These are phyloP conservation scores for Agaricus subrufescens DNA, from an alignment of 768 basidiomycete genomes.

Conservation along the genomic window DNA sequence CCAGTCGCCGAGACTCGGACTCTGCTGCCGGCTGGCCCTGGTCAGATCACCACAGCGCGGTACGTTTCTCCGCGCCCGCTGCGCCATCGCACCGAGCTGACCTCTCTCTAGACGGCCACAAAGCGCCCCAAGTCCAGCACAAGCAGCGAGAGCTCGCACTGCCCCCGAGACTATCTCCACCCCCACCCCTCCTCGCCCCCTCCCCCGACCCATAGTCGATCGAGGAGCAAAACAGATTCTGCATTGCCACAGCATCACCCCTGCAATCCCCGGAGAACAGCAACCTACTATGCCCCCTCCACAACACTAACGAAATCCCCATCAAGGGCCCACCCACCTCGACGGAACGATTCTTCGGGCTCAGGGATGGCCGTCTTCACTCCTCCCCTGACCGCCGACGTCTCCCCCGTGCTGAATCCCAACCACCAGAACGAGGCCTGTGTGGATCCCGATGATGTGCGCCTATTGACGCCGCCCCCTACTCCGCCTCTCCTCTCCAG, in stretches of 20 bases:
- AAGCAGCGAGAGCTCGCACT: constrained; percentile 7
- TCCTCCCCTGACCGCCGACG: constrained; percentile 13
- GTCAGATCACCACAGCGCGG: constrained; percentile 2
- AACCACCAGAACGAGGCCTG: neutral
- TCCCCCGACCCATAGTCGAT: neutral
- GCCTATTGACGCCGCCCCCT: constrained; percentile 13
- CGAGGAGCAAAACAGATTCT: constrained; percentile 8
- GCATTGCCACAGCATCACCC: neutral
- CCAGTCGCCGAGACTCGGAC: neutral
- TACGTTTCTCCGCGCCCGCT: neutral
- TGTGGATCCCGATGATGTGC: constrained; percentile 8
- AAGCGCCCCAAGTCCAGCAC: constrained; percentile 6
- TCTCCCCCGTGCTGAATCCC: constrained; percentile 8
- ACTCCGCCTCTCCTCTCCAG: constrained; percentile 10
- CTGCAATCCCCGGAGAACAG: neutral
- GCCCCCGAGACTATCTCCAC: constrained; percentile 1
- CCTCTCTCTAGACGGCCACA: neutral
- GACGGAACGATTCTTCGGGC: neutral
- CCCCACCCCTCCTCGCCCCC: neutral
- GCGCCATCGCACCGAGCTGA: neutral
- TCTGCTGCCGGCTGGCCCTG: neutral
- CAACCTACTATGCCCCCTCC: neutral
- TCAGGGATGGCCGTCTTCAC: constrained; percentile 8
- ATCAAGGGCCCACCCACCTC: neutral
- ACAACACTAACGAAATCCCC: neutral